Percentiles rank a stretch among this genome's conserved stretches.
These are phyloP conservation scores for Cubamyces lactineus DNA, from an alignment of 768 basidiomycete genomes.

Conservation along the genomic window DNA sequence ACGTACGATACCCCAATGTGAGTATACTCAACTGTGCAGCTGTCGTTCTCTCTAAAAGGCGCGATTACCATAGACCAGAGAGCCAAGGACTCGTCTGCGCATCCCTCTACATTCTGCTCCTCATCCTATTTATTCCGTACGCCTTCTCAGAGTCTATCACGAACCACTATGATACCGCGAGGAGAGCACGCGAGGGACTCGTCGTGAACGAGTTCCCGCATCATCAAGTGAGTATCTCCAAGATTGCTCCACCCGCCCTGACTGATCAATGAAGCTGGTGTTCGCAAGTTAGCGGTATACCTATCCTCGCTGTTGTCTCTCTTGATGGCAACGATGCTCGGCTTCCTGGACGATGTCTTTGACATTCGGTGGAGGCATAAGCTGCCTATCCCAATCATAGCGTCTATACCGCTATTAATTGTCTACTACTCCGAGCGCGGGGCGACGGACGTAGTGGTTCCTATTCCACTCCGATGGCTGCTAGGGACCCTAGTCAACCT, in stretches of 20 bases:
- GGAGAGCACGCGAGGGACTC: slow-evolving; percentile 59
- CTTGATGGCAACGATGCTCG: slow-evolving; percentile 89
- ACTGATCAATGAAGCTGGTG: not conserved
- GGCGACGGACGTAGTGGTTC: slow-evolving; percentile 92
- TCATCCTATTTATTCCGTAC: slow-evolving; percentile 95
- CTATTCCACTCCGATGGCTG: slow-evolving; percentile 73
- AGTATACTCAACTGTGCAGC: slow-evolving; percentile 28
- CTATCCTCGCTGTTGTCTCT: slow-evolving; percentile 92
- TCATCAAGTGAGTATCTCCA: slow-evolving; percentile 59
- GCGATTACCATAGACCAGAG: slow-evolving; percentile 68
- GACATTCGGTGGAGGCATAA: slow-evolving; percentile 99
- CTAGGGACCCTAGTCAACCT: slow-evolving; percentile 84
- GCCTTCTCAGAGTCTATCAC: slow-evolving; percentile 80
- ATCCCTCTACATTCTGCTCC: slow-evolving; percentile 79
- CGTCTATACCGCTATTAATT: slow-evolving; percentile 91
- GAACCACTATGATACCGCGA: slow-evolving; percentile 44
- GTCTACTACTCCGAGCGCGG: slow-evolving; percentile 97
- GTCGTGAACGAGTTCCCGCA: slow-evolving; percentile 74
- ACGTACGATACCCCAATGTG: slow-evolving; percentile 73
- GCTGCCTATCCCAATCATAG: slow-evolving; percentile 94
- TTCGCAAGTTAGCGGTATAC: slow-evolving; percentile 79
- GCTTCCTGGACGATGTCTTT: slow-evolving; percentile 96
- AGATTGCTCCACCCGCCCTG: not conserved
- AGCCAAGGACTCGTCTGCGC: slow-evolving; percentile 92
- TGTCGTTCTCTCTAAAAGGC: not conserved